phyloP scores from a whole-genome alignment of 176 grass and related monocot species.

The Rhynchospora pubera region DNA sequence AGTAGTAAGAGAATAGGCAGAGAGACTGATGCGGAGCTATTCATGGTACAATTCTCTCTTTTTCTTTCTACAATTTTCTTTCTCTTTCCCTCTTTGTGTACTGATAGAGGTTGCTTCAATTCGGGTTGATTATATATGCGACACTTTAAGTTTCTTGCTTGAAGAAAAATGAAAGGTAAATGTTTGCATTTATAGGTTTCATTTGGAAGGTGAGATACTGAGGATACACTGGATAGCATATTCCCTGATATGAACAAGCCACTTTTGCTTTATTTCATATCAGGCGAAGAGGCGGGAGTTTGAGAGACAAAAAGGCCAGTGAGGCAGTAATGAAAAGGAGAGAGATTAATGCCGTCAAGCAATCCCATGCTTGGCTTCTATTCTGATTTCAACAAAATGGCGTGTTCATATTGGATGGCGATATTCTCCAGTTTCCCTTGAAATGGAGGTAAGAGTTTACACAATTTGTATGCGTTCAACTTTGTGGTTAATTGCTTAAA shows the following conservation, averaged over 20 bases:
- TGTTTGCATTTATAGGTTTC: slow-evolving; percentile 8
- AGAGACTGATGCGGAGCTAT: neutral
- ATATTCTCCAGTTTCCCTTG: neutral
- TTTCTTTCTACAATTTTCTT: neutral
- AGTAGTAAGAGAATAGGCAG: slow-evolving; percentile 30
- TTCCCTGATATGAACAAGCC: slow-evolving; percentile 16
- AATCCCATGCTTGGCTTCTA: neutral
- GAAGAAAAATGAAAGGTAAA: neutral
- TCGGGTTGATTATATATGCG: neutral
- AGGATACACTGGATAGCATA: slow-evolving; percentile 10
- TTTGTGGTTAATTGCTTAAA: no score
- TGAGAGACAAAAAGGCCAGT: neutral
- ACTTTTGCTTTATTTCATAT: neutral
- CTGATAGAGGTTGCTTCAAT: neutral
- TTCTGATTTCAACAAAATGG: neutral
- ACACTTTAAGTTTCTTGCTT: neutral
- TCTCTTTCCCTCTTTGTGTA: neutral
- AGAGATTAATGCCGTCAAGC: neutral
- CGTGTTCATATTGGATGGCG: neutral
- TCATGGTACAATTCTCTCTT: slow-evolving; percentile 25
- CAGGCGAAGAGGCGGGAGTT: slow-evolving; percentile 13
- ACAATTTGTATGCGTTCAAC: neutral
- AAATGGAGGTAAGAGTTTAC: neutral
- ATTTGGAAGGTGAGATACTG: neutral
- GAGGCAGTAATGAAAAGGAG: neutral